Evolutionary conservation across 805 yeast species (phyloP).

Genomic region (Kregervanrija pseudodelftensis): DNA sequence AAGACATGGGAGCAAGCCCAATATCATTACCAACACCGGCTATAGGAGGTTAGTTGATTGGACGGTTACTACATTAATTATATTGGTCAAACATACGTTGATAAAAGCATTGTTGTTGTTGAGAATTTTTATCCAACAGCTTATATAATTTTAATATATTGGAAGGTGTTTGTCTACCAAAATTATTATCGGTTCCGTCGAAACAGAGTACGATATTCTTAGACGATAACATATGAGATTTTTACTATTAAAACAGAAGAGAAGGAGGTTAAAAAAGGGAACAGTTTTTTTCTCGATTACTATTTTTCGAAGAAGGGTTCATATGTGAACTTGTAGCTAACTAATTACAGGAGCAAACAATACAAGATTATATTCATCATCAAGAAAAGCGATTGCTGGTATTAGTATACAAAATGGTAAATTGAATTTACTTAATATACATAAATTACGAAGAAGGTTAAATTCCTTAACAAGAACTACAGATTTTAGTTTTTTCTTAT

Average conservation of each 20-base stretch:
- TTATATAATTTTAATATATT: conserved; percentile 48
- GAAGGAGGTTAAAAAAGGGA: neutral
- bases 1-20: conserved; percentile 30
- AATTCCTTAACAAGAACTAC: too few species aligned
- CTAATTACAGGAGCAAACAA: too few species aligned
- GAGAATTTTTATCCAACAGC: conserved; percentile 38
- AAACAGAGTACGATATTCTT: conserved; percentile 50
- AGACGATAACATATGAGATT: neutral
- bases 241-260: neutral
- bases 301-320: too few species aligned
- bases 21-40: conserved; percentile 57
- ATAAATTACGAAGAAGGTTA: too few species aligned
- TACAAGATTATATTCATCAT: too few species aligned
- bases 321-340: too few species aligned
- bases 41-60: conserved; percentile 5
- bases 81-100: conserved; percentile 33
- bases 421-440: too few species aligned
- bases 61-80: too few species aligned
- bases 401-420: too few species aligned
- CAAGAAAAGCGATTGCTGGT: too few species aligned
- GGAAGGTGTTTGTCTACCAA: conserved; percentile 48
- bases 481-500: too few species aligned
- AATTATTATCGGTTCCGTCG: conserved; percentile 57
- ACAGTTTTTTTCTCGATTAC: too few species aligned
- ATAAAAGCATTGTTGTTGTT: conserved; percentile 48